Evolutionary conservation across 78 protist genomes (phyloP).

Genomic region (Polysphondylium violaceum): DNA sequence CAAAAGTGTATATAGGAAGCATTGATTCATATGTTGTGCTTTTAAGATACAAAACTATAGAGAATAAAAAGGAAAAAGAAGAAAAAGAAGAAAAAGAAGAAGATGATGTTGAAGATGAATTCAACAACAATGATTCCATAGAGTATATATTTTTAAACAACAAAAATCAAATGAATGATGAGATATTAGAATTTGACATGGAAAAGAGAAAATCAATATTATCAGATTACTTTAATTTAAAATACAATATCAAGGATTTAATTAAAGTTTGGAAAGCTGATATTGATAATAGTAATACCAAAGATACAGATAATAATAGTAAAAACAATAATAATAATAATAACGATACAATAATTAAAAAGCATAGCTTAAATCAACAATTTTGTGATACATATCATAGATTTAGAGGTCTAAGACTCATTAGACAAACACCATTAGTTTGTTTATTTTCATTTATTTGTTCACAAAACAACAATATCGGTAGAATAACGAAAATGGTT

Average conservation of each 20-base stretch:
- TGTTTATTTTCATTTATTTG: constrained; percentile 94
- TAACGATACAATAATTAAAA: not conserved
- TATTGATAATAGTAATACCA: not conserved
- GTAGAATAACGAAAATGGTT: constrained; percentile 86
- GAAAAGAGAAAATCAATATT: not conserved
- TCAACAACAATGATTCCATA: not conserved
- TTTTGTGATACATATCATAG: not conserved
- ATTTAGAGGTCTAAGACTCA: constrained; percentile 60
- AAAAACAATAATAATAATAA: not conserved
- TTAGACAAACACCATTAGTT: constrained; percentile 90
- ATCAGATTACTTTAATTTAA: constrained; percentile 36
- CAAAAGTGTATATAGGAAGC: constrained; percentile 7
- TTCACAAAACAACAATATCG: constrained; percentile 93
- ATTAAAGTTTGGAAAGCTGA: constrained; percentile 30
- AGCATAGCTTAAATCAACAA: constrained; percentile 37
- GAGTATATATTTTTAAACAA: constrained; percentile 32
- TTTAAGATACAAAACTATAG: constrained; percentile 13
- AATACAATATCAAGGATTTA: not conserved
- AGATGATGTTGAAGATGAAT: too few species aligned
- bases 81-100: too few species aligned
- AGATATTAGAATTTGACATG: not conserved
- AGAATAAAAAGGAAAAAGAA: too few species aligned
- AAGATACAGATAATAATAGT: too few species aligned
- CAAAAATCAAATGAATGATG: not conserved
- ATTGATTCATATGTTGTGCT: constrained; percentile 6